Evolutionary conservation across 225 moss, liverwort and hornwort genomes (phyloP).

Genomic region (Pleurozium schreberi): DNA sequence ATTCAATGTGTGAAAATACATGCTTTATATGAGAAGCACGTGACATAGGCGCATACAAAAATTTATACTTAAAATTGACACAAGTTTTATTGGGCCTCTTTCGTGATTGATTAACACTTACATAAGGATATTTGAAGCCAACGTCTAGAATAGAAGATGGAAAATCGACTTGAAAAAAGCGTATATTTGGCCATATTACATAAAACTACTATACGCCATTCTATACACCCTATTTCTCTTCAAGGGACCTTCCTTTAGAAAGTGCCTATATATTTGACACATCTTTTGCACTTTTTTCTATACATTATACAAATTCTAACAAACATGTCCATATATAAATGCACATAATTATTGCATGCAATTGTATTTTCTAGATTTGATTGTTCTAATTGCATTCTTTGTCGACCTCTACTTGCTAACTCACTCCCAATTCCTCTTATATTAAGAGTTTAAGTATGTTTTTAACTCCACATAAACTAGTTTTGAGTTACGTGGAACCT

Average conservation of each 20-base stretch:
- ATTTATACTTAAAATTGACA: neutral
- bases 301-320: neutral
- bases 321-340: neutral
- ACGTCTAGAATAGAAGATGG: neutral
- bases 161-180: neutral
- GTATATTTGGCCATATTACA: neutral
- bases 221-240: neutral
- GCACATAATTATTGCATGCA: neutral
- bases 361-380: rapidly evolving
- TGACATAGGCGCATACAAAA: neutral
- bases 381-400: neutral
- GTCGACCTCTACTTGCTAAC: neutral
- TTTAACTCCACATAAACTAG: neutral
- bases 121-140: neutral
- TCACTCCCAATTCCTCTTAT: rapidly evolving
- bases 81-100: neutral
- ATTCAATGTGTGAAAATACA: neutral
- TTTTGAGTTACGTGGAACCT: neutral
- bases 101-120: neutral
- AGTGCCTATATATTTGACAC: neutral
- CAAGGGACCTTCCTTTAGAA: neutral
- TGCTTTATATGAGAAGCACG: neutral
- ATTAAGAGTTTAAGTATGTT: neutral
- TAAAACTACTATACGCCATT: neutral
- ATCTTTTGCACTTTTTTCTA: neutral